Evolutionary conservation across 495 filamentous ascomycete species (phyloP).

Genomic region (Beverwykella pulmonaria): DNA sequence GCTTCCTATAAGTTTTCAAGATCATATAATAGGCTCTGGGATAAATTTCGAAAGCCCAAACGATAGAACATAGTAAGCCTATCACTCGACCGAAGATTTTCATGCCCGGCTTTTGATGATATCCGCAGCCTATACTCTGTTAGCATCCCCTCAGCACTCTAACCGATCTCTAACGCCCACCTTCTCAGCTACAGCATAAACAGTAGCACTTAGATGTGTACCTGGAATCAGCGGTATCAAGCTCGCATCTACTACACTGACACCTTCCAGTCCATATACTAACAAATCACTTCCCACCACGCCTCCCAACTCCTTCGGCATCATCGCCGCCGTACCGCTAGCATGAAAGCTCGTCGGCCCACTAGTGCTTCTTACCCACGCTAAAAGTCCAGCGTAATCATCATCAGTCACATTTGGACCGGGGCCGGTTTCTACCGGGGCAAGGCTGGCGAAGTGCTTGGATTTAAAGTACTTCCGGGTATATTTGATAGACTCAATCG

Average conservation of each 20-base stretch:
- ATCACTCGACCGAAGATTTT: no score
- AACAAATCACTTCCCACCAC: conserved; percentile 20
- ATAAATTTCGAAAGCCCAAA: no score
- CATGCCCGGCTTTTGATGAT: no score
- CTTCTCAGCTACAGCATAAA: conserved; percentile 36
- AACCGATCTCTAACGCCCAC: background rate
- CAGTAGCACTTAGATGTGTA: conserved; percentile 22
- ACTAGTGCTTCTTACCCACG: conserved; percentile 16
- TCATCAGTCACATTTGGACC: conserved; percentile 24
- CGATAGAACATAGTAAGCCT: no score
- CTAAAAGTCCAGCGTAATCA: conserved; percentile 9
- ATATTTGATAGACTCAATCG: conserved; percentile 17
- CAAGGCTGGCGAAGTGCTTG: background rate
- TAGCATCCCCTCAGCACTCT: conserved; percentile 14
- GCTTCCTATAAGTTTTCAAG: no score
- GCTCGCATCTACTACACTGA: conserved; percentile 35
- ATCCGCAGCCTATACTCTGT: background rate
- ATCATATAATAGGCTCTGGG: no score
- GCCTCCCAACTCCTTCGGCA: conserved; percentile 23
- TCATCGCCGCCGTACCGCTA: conserved; percentile 22
- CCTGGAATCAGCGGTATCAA: conserved; percentile 28
- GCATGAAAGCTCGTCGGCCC: conserved; percentile 19
- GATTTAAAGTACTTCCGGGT: conserved; percentile 8
- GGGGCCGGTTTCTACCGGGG: conserved; percentile 16
- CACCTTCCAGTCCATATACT: conserved; percentile 26